These are phyloP conservation scores for Hibiscus mutabilis DNA, from an alignment of 345 rosid genomes.

Conservation along the genomic window DNA sequence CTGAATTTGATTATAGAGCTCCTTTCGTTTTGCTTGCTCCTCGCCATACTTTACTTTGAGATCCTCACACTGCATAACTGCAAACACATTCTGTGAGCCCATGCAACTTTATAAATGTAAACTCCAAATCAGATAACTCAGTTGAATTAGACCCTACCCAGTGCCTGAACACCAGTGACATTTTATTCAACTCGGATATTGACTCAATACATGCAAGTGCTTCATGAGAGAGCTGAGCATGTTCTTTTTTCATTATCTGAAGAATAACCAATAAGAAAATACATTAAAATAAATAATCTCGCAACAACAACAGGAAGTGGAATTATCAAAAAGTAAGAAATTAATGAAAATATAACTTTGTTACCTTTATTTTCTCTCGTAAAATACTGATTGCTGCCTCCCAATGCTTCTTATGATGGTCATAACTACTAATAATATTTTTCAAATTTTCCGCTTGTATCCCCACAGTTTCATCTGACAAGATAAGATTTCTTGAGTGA, in stretches of 20 bases:
- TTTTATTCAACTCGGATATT: slow-evolving; percentile 67
- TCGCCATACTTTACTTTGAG: slow-evolving; percentile 67
- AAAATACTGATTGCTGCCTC: slow-evolving; percentile 37
- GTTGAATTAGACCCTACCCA: slow-evolving; percentile 45
- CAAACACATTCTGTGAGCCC: slow-evolving; percentile 22
- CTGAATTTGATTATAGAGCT: slow-evolving; percentile 82
- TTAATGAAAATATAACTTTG: slow-evolving; percentile 3
- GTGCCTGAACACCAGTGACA: slow-evolving; percentile 82
- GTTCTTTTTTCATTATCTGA: slow-evolving; percentile 83
- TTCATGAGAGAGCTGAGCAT: slow-evolving; percentile 58
- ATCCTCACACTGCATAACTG: slow-evolving; percentile 92
- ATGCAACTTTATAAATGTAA: neutral
- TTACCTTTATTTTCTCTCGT: slow-evolving; percentile 63
- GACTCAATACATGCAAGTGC: slow-evolving; percentile 83
- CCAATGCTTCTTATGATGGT: slow-evolving; percentile 55
- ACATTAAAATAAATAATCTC: neutral
- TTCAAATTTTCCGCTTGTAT: slow-evolving; percentile 59
- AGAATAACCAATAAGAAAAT: slow-evolving; percentile 7
- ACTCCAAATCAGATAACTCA: neutral
- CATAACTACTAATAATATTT: slow-evolving; percentile 48
- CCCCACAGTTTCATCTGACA: slow-evolving; percentile 61
- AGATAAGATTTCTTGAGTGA: slow-evolving; percentile 2
- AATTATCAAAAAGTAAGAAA: neutral
- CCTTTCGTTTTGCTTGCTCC: slow-evolving; percentile 86
- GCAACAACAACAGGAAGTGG: neutral